phyloP scores from a whole-genome alignment of 805 yeast genomes.

The Ogataea minuta region DNA sequence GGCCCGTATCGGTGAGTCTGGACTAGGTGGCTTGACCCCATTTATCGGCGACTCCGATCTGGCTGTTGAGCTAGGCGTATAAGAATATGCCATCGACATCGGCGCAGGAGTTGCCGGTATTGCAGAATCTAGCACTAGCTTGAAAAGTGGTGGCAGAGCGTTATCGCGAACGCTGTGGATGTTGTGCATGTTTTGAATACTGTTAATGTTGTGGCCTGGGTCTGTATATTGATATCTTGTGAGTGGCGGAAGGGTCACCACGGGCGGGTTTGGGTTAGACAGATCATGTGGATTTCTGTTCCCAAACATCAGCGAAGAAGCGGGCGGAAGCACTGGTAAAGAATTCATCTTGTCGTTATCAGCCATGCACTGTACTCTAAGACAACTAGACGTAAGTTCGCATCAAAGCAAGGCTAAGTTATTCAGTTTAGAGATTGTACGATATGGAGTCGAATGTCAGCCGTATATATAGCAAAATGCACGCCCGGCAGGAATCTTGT shows the following conservation, averaged over 20 bases:
- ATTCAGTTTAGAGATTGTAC: too few species aligned
- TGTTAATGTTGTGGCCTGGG: not conserved
- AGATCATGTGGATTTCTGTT: constrained; percentile 14
- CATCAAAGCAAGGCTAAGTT: too few species aligned
- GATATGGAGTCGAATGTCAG: too few species aligned
- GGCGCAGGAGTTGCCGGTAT: not conserved
- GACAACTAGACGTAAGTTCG: too few species aligned
- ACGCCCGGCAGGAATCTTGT: too few species aligned
- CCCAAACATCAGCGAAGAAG: constrained; percentile 16
- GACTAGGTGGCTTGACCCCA: constrained; percentile 5
- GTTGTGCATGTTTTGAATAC: not conserved
- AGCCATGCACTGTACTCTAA: not conserved
- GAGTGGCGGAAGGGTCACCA: constrained; percentile 9
- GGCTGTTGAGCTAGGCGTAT: not conserved
- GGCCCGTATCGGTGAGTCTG: constrained; percentile 4
- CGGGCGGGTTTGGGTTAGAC: constrained; percentile 1
- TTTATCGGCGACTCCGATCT: constrained; percentile 2
- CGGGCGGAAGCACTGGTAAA: constrained; percentile 20
- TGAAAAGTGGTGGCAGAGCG: constrained; percentile 27
- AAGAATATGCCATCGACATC: not conserved
- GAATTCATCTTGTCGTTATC: constrained; percentile 5
- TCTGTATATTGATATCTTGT: not conserved
- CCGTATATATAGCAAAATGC: too few species aligned
- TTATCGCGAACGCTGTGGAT: not conserved
- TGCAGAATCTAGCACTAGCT: constrained; percentile 22